Conservation (phyloP, 1,284 basidiomycete genomes). For the Irpex sp. region DNA sequence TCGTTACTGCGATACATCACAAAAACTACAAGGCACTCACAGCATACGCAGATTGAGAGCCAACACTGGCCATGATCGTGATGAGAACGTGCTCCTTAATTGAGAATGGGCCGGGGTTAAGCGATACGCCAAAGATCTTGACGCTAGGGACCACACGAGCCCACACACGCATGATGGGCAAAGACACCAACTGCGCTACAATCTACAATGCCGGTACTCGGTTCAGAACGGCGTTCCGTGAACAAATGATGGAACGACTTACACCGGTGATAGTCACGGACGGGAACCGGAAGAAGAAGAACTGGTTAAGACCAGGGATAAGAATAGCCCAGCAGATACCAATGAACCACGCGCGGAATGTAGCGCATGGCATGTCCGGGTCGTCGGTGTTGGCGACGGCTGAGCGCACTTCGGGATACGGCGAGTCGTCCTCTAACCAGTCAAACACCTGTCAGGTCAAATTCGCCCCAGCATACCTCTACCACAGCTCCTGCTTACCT, state of each 20-base stretch:
- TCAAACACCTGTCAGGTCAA: not conserved
- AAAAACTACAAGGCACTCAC: slow-evolving; percentile 11
- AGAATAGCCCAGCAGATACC: slow-evolving; percentile 47
- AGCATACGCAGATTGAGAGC: slow-evolving; percentile 55
- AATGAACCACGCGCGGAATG: slow-evolving; percentile 53
- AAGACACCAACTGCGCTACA: slow-evolving; percentile 44
- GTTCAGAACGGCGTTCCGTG: not conserved
- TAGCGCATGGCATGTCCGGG: slow-evolving; percentile 48
- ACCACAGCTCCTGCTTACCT: slow-evolving; percentile 5
- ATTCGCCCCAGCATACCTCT: not conserved
- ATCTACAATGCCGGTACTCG: slow-evolving; percentile 22
- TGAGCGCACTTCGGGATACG: slow-evolving; percentile 61
- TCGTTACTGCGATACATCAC: slow-evolving; percentile 4
- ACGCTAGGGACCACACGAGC: slow-evolving; percentile 38
- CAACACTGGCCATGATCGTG: slow-evolving; percentile 71
- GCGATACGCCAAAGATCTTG: slow-evolving; percentile 36
- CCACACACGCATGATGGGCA: slow-evolving; percentile 42
- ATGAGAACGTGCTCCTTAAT: slow-evolving; percentile 44
- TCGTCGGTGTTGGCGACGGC: slow-evolving; percentile 58
- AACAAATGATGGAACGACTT: slow-evolving; percentile 5
- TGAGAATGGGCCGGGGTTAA: slow-evolving; percentile 48
- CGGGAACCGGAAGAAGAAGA: slow-evolving; percentile 52
- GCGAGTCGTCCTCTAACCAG: slow-evolving; percentile 42
- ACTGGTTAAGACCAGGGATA: slow-evolving; percentile 45
- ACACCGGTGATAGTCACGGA: slow-evolving; percentile 35